phyloP scores from a whole-genome alignment of 768 basidiomycete species.

The Lactarius akahatsu region DNA sequence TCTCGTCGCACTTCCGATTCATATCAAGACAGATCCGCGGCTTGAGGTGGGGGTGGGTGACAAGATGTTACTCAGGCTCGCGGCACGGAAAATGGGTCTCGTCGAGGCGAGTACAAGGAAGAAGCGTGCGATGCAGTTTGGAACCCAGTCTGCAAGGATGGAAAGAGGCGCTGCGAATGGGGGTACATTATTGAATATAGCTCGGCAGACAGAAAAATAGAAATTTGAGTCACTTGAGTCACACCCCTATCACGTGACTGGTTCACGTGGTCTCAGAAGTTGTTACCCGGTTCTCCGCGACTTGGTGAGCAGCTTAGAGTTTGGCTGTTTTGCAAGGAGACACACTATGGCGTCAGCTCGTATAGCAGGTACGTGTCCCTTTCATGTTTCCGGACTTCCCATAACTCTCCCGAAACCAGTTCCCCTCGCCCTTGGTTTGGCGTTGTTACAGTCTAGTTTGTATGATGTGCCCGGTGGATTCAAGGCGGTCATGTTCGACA shows the following conservation, averaged over 20 bases:
- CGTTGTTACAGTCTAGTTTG: slow-evolving; percentile 47
- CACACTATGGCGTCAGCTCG: slow-evolving; percentile 14
- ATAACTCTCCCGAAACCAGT: slow-evolving; percentile 62
- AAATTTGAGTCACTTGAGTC: too few relatives aligned
- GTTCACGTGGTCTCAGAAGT: slow-evolving; percentile 3
- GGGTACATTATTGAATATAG: slow-evolving; percentile 36
- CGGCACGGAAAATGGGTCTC: slow-evolving; percentile 72
- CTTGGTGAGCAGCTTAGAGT: neutral
- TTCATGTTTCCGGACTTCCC: slow-evolving; percentile 41
- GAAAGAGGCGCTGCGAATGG: slow-evolving; percentile 53
- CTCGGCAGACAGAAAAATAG: neutral
- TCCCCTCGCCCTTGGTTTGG: slow-evolving; percentile 56
- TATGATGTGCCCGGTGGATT: slow-evolving; percentile 79
- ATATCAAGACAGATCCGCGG: slow-evolving; percentile 78
- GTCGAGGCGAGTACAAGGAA: slow-evolving; percentile 69
- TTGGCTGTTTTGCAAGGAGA: neutral
- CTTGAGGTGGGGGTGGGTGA: slow-evolving; percentile 79
- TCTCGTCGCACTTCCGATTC: slow-evolving; percentile 74
- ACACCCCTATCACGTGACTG: neutral
- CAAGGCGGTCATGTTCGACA: slow-evolving; percentile 96
- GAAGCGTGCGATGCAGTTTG: slow-evolving; percentile 98
- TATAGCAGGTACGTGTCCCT: slow-evolving; percentile 18
- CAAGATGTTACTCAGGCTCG: slow-evolving; percentile 78
- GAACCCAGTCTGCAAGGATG: slow-evolving; percentile 84
- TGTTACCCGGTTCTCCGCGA: too few relatives aligned